Percentiles rank a stretch among this genome's conserved stretches.
Conservation (phyloP, 1,284 basidiomycete species). For the Abortiporus biennis region DNA sequence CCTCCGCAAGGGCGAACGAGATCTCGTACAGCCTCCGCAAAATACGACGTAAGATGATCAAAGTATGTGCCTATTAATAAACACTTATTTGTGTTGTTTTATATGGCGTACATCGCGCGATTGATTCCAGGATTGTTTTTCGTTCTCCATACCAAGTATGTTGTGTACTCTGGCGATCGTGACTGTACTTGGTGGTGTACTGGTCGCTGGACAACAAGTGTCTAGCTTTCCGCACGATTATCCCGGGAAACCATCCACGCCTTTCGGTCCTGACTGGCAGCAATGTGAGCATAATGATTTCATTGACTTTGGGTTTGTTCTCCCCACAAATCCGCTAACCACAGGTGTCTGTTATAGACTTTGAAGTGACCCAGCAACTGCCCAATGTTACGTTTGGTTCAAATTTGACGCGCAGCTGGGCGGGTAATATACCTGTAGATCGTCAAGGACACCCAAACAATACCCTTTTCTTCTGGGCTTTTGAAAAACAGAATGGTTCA, state of each 20-base stretch:
- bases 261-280: constrained; percentile 10
- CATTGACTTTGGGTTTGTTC: no score
- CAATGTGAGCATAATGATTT: constrained; percentile 4
- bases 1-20: no score
- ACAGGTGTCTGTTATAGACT: constrained; percentile 16
- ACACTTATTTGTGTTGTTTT: no score
- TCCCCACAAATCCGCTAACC: background rate
- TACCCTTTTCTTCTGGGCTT: constrained; percentile 69
- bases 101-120: no score
- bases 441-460: constrained; percentile 50
- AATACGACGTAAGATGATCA: no score
- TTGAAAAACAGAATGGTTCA: constrained; percentile 57
- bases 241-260: constrained; percentile 9
- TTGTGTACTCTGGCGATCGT: no score
- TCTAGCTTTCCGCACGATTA: constrained; percentile 12
- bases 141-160: no score
- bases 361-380: constrained; percentile 29
- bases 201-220: no score
- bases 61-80: no score
- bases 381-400: constrained; percentile 66
- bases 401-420: constrained; percentile 48
- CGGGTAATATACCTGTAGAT: constrained; percentile 64
- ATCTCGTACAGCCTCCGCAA: no score
- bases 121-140: no score
- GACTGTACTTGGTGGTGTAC: no score